These are phyloP conservation scores for Vinca minor DNA, from an alignment of 257 asterid species.

Conservation along the genomic window DNA sequence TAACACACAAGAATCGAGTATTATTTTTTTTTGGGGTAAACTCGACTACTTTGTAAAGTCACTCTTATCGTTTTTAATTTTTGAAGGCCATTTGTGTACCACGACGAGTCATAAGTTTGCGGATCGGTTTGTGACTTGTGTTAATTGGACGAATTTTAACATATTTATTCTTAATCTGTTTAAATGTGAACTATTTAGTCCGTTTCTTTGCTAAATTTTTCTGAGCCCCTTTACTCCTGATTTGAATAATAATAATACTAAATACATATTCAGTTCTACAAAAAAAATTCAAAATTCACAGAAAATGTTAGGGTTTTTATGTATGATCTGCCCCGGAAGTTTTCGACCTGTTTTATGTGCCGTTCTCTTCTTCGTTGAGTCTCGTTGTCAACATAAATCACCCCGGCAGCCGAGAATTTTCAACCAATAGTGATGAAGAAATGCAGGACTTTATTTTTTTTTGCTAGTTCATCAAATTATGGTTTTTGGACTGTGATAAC, in stretches of 20 bases:
- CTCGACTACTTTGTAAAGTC: too few species aligned
- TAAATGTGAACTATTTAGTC: too few species aligned
- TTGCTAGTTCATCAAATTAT: too few species aligned
- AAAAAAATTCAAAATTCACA: not conserved
- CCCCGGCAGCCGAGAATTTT: constrained; percentile 13
- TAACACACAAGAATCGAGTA: too few species aligned
- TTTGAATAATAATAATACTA: not conserved
- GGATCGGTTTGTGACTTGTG: too few species aligned
- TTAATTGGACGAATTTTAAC: too few species aligned
- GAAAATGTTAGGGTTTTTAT: constrained; percentile 40
- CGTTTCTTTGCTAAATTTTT: constrained; percentile 43
- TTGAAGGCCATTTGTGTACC: too few species aligned
- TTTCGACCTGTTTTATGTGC: constrained; percentile 79
- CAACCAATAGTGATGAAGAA: constrained; percentile 3
- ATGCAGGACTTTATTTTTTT: too few species aligned
- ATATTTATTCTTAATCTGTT: too few species aligned
- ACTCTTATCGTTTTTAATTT: too few species aligned
- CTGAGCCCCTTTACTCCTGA: constrained; percentile 29
- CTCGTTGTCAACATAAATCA: constrained; percentile 62
- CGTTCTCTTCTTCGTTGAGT: constrained; percentile 87
- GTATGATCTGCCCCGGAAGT: constrained; percentile 81
- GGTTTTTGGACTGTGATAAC: not conserved
- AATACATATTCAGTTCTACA: constrained; percentile 1
- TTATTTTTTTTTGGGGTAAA: too few species aligned
- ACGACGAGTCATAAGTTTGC: too few species aligned